These are phyloP conservation scores for Exophiala sp. DNA, from an alignment of 2,329 filamentous ascomycete species.

Conservation along the genomic window DNA sequence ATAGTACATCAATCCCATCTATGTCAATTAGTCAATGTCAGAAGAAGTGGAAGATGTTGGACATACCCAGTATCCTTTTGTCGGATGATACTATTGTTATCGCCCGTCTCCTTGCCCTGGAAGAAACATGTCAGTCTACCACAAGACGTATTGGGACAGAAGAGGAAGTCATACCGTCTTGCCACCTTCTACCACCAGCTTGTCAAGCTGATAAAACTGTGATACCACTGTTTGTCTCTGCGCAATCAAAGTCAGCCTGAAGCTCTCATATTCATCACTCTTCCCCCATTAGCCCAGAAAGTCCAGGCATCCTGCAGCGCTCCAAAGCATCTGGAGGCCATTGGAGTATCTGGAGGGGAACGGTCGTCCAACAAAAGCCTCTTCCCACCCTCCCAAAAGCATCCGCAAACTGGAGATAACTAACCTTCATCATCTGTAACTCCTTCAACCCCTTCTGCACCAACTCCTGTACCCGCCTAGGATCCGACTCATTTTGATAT, in stretches of 20 bases:
- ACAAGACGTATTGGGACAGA: constrained; percentile 4
- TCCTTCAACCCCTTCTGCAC: constrained; percentile 85
- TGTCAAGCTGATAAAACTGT: constrained; percentile 89
- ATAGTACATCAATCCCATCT: constrained; percentile 21
- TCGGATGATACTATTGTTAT: constrained; percentile 64
- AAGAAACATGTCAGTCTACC: constrained; percentile 15
- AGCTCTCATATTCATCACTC: neutral
- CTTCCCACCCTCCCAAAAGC: neutral
- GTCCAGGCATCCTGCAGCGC: too few species aligned
- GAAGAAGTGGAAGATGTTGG: neutral
- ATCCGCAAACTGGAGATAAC: constrained; percentile 30
- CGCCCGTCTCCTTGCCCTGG: constrained; percentile 67
- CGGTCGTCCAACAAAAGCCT: neutral
- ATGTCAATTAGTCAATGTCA: constrained; percentile 4
- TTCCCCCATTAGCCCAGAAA: neutral
- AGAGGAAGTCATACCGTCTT: constrained; percentile 59
- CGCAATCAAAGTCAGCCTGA: constrained; percentile 34
- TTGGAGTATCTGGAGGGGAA: neutral
- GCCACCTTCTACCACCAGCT: constrained; percentile 85
- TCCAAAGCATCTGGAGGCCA: neutral
- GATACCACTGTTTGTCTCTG: constrained; percentile 94
- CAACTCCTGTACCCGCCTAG: constrained; percentile 76
- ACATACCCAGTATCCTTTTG: constrained; percentile 76
- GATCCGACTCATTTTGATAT: constrained; percentile 68
- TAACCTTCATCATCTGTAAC: constrained; percentile 84